A percentile compares a stretch with the other conserved stretches of the same genome.
These are phyloP conservation scores for Silybum marianum DNA, from an alignment of 129 eudicot genomes.

Conservation along the genomic window DNA sequence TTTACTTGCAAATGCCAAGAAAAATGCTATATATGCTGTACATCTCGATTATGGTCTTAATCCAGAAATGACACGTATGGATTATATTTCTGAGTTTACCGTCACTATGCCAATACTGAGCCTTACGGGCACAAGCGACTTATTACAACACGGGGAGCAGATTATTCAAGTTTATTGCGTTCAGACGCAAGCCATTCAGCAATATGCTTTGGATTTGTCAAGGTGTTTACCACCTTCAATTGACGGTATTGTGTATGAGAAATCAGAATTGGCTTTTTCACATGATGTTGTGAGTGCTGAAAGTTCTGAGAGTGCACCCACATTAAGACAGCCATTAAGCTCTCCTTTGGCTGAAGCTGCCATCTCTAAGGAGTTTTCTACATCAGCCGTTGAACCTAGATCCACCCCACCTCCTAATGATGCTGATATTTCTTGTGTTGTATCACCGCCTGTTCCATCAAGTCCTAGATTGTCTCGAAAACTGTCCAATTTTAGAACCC, in stretches of 20 bases:
- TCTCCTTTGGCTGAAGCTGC: conserved; percentile 43
- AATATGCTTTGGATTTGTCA: conserved; percentile 81
- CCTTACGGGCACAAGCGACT: conserved; percentile 83
- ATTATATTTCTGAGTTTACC: conserved; percentile 84
- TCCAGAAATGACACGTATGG: conserved; percentile 75
- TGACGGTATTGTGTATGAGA: conserved; percentile 55
- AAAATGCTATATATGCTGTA: conserved; percentile 83
- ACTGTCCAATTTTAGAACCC: conserved; percentile 57
- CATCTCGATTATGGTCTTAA: conserved; percentile 80
- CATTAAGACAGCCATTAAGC: conserved; percentile 38
- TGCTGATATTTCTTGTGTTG: conserved; percentile 42
- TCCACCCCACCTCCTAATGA: conserved; percentile 31
- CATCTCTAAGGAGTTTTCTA: conserved; percentile 29
- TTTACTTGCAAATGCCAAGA: conserved; percentile 86
- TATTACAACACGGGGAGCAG: conserved; percentile 68
- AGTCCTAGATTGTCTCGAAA: conserved; percentile 71
- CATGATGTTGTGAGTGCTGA: conserved; percentile 25
- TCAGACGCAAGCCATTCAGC: conserved; percentile 93
- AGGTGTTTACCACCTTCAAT: conserved; percentile 81
- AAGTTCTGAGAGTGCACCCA: conserved; percentile 47
- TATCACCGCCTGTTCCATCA: conserved; percentile 53
- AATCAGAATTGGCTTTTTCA: conserved; percentile 47
- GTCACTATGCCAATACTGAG: conserved; percentile 93
- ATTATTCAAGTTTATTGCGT: conserved; percentile 85
- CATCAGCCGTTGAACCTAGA: conserved; percentile 44